Percentiles rank a stretch among this genome's conserved stretches.
Conservation (phyloP, 2,329 filamentous ascomycete genomes). For the Cyphellophora attinorum region DNA sequence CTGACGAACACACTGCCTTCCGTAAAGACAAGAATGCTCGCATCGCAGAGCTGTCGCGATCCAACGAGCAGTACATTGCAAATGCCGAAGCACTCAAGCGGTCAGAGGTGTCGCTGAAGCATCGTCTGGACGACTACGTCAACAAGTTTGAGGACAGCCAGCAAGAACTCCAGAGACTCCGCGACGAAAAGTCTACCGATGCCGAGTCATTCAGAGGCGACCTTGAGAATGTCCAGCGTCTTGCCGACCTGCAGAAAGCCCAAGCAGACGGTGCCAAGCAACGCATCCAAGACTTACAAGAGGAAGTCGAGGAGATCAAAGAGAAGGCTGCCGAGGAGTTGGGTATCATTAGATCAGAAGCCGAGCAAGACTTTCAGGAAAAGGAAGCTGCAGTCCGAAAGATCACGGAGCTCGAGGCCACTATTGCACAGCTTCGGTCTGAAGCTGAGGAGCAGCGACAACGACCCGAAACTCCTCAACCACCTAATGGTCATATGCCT, state of each 20-base stretch:
- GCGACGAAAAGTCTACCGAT: conserved; percentile 71
- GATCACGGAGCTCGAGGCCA: conserved; percentile 55
- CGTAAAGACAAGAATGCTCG: conserved; percentile 90
- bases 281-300: conserved; percentile 49
- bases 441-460: conserved; percentile 35
- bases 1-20: conserved; percentile 75
- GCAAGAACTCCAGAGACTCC: conserved; percentile 70
- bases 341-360: conserved; percentile 42
- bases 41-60: conserved; percentile 77
- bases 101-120: conserved; percentile 69
- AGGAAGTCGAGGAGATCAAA: conserved; percentile 46
- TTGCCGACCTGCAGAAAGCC: conserved; percentile 62
- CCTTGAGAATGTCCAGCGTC: conserved; percentile 66
- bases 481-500: conserved; percentile 38
- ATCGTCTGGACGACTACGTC: conserved; percentile 72
- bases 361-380: conserved; percentile 49
- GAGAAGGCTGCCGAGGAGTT: conserved; percentile 54
- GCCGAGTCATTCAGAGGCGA: conserved; percentile 82
- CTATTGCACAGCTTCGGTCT: conserved; percentile 51
- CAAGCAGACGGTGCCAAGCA: conserved; percentile 50
- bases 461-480: conserved; percentile 45
- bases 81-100: conserved; percentile 68
- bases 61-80: conserved; percentile 74
- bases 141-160: conserved; percentile 80
- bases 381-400: conserved; percentile 53